phyloP scores from a whole-genome alignment of 148 eudicot genomes.

The Heliamphora exappendiculata region DNA sequence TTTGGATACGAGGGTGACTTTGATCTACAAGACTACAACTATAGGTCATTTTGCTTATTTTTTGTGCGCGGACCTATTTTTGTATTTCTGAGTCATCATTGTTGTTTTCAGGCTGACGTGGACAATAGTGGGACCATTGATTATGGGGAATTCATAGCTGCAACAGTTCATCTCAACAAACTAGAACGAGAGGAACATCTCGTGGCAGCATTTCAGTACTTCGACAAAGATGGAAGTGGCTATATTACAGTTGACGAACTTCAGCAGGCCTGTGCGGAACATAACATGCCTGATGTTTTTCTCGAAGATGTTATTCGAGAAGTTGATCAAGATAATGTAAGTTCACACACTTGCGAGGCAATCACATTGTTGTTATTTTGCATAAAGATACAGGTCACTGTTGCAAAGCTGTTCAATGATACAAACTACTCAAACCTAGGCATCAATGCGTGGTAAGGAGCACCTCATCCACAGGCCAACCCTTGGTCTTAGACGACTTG shows the following conservation, averaged over 20 bases:
- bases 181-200: conserved; percentile 93
- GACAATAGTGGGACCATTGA: conserved; percentile 92
- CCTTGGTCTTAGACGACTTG: neutral
- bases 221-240: conserved; percentile 96
- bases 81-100: conserved; percentile 16
- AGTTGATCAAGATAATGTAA: conserved; percentile 87
- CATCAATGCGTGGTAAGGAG: no score
- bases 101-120: conserved; percentile 74
- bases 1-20: neutral
- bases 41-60: neutral
- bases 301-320: conserved; percentile 81
- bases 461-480: no score
- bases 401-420: neutral
- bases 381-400: neutral
- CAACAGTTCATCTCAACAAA: conserved; percentile 85
- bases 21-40: no score
- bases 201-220: conserved; percentile 82
- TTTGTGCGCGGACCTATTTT: neutral
- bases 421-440: neutral
- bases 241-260: conserved; percentile 91
- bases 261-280: conserved; percentile 79
- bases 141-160: conserved; percentile 91
- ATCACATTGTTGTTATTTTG: neutral
- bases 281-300: conserved; percentile 59
- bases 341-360: conserved; percentile 11